These are phyloP conservation scores for Salix viminalis DNA, from an alignment of 345 rosid species.

Conservation along the genomic window DNA sequence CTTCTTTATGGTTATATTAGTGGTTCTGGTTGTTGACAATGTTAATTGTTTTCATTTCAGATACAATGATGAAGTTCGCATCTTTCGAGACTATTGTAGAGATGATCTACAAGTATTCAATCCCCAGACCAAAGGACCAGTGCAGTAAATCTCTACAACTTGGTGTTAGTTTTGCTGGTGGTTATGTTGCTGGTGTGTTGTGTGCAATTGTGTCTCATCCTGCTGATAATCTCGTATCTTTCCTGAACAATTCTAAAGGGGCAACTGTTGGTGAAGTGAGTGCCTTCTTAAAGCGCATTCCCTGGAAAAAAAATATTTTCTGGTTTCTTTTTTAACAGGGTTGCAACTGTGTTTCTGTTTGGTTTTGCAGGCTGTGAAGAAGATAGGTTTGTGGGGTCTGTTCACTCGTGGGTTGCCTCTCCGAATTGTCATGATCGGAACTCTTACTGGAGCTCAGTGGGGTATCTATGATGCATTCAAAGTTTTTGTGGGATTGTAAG, in stretches of 20 bases:
- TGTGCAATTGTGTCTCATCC: slow-evolving; percentile 93
- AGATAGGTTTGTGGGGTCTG: slow-evolving; percentile 82
- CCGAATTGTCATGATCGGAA: slow-evolving; percentile 97
- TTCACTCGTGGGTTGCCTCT: slow-evolving; percentile 98
- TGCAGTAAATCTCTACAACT: slow-evolving; percentile 88
- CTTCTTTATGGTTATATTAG: not conserved
- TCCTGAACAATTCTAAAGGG: slow-evolving; percentile 96
- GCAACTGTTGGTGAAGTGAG: slow-evolving; percentile 97
- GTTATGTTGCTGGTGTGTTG: slow-evolving; percentile 85
- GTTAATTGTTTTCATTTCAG: slow-evolving; percentile 30
- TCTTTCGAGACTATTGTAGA: slow-evolving; percentile 93
- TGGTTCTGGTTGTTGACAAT: not conserved
- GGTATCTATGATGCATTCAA: slow-evolving; percentile 94
- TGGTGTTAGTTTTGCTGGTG: slow-evolving; percentile 91
- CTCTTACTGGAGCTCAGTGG: slow-evolving; percentile 98
- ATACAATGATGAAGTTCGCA: slow-evolving; percentile 99
- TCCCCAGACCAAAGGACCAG: slow-evolving; percentile 76
- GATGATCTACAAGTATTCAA: slow-evolving; percentile 73
- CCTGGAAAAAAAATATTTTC: not conserved
- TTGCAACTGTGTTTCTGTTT: not conserved
- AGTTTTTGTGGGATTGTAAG: slow-evolving; percentile 97
- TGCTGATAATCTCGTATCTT: slow-evolving; percentile 92
- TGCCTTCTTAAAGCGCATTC: not conserved
- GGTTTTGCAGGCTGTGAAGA: slow-evolving; percentile 80
- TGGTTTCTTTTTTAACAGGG: not conserved